A percentile compares a stretch with the other conserved stretches of the same genome.
These are phyloP conservation scores for Haberlea rhodopensis DNA, from an alignment of 257 asterid species.

Conservation along the genomic window DNA sequence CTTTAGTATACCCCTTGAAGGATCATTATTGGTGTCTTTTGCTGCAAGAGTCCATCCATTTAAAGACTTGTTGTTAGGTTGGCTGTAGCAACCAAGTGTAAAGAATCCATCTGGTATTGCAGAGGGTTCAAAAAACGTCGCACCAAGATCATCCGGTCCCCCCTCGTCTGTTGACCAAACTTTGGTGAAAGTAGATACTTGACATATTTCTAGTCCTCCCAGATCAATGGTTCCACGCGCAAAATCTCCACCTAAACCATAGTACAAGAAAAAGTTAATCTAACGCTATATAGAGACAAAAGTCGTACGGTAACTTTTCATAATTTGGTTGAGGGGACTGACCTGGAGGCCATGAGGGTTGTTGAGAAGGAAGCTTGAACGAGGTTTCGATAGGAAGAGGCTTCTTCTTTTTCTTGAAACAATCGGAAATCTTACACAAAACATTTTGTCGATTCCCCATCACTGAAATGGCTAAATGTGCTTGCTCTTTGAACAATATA, in stretches of 20 bases:
- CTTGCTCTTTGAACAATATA: not conserved
- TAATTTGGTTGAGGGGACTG: not conserved
- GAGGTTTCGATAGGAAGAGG: conserved; percentile 48
- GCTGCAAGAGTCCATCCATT: conserved; percentile 70
- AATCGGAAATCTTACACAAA: conserved; percentile 10
- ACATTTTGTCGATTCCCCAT: conserved; percentile 36
- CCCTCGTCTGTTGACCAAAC: conserved; percentile 69
- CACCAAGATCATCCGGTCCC: conserved; percentile 72
- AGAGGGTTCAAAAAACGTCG: conserved; percentile 66
- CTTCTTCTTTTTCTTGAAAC: conserved; percentile 33
- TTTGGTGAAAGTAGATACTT: conserved; percentile 44
- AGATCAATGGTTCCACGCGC: conserved; percentile 59
- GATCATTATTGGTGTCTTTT: conserved; percentile 37
- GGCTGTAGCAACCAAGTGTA: conserved; percentile 70
- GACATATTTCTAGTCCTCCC: conserved; percentile 58
- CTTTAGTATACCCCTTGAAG: conserved; percentile 31
- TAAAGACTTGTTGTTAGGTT: conserved; percentile 58
- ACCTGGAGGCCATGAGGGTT: conserved; percentile 85
- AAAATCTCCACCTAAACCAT: conserved; percentile 48
- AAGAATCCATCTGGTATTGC: conserved; percentile 64
- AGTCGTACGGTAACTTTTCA: not conserved
- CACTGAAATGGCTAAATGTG: conserved; percentile 7
- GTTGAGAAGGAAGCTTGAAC: conserved; percentile 64
- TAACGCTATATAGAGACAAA: not conserved
- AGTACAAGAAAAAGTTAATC: not conserved